phyloP scores from a whole-genome alignment of 495 filamentous ascomycete genomes.

The Chlorociboria aeruginascens region DNA sequence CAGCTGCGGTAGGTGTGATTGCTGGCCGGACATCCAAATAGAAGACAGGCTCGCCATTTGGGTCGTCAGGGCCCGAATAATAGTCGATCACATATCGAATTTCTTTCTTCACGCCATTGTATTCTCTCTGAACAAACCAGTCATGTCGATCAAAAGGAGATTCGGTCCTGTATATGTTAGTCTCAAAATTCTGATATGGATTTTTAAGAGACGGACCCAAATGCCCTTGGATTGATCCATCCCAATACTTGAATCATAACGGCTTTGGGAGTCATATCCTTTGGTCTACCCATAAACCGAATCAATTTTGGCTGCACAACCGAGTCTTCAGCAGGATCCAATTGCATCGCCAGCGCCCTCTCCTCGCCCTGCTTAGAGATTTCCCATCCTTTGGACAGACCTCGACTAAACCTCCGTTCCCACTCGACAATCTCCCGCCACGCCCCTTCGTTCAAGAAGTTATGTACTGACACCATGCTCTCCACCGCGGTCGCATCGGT shows the following conservation, averaged over 20 bases:
- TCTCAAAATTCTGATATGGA: not conserved
- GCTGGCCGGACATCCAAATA: constrained; percentile 95
- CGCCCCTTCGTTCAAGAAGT: constrained; percentile 94
- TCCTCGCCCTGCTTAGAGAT: constrained; percentile 65
- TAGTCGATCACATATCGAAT: constrained; percentile 97
- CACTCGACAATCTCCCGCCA: constrained; percentile 89
- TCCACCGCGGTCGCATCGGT: constrained; percentile 90
- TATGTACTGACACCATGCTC: constrained; percentile 93
- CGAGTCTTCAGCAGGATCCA: constrained; percentile 27
- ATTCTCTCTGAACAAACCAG: constrained; percentile 74
- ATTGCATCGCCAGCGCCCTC: constrained; percentile 24
- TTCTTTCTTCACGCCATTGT: constrained; percentile 51
- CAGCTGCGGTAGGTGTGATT: constrained; percentile 62
- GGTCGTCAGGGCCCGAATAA: constrained; percentile 78
- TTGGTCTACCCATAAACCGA: constrained; percentile 76
- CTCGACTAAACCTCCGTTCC: constrained; percentile 73
- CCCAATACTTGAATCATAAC: constrained; percentile 66
- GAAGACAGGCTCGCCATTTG: constrained; percentile 88
- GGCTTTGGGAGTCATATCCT: constrained; percentile 85
- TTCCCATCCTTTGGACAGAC: constrained; percentile 59
- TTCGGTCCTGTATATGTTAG: constrained; percentile 38
- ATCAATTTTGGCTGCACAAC: constrained; percentile 53
- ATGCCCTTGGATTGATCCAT: constrained; percentile 65
- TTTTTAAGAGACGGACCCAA: constrained; percentile 40
- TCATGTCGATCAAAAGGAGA: constrained; percentile 97